phyloP scores from a whole-genome alignment of 2,329 filamentous ascomycete genomes.

The Ophiognomonia clavigignenti-juglandacearum region DNA sequence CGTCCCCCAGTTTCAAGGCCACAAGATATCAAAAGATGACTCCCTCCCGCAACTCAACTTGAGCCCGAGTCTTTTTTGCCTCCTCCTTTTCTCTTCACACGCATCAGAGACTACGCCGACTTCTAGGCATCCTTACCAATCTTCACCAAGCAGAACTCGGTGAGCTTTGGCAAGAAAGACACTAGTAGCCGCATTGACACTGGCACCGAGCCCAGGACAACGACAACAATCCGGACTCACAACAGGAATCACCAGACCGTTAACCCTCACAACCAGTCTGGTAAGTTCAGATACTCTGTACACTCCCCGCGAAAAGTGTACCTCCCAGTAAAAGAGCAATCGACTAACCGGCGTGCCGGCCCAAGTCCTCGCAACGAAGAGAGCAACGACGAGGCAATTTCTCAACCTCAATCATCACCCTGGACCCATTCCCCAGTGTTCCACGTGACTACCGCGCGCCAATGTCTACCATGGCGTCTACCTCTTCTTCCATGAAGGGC shows the following conservation, averaged over 20 bases:
- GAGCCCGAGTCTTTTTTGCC: not conserved
- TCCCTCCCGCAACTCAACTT: conserved; percentile 5
- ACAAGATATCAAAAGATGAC: conserved; percentile 16
- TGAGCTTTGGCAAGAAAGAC: conserved; percentile 7
- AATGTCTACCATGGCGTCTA: conserved; percentile 32
- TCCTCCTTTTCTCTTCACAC: not conserved
- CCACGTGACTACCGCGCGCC: conserved; percentile 4
- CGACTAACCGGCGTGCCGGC: not conserved
- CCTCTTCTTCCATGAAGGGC: conserved; percentile 36
- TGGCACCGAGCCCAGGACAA: no score
- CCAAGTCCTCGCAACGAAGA: not conserved
- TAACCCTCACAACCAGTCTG: no score
- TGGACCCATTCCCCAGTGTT: not conserved
- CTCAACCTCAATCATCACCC: not conserved
- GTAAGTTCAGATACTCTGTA: not conserved
- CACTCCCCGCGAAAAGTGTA: no score
- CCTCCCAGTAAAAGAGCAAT: not conserved
- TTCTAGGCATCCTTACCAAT: not conserved
- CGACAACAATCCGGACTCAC: no score
- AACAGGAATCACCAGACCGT: no score
- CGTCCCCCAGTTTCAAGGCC: conserved; percentile 14
- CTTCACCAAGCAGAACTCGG: no score
- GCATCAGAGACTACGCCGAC: not conserved
- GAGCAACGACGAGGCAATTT: not conserved
- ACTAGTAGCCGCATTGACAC: not conserved